A percentile compares a stretch with the other conserved stretches of the same genome.
phyloP scores from a whole-genome alignment of 345 rosid genomes.

The Abelmoschus esculentus region DNA sequence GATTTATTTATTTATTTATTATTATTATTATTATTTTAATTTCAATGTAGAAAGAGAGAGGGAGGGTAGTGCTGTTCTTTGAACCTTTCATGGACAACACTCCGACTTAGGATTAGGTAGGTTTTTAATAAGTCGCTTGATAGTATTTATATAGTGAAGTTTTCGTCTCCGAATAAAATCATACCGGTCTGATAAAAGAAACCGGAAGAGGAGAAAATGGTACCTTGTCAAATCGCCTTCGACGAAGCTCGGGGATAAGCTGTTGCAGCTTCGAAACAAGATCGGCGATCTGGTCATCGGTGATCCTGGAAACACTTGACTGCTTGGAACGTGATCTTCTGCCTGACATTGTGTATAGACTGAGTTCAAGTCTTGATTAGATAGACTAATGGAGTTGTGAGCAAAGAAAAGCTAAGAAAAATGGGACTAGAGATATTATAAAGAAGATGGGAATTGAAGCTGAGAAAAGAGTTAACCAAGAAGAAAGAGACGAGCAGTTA shows the following conservation, averaged over 20 bases:
- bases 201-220: neutral
- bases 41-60: neutral
- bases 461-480: constrained; percentile 13
- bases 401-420: neutral
- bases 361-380: neutral
- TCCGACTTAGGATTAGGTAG: no score
- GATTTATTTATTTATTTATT: neutral
- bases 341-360: constrained; percentile 50
- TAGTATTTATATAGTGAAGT: no score
- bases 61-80: no score
- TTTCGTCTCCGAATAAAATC: no score
- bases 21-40: neutral
- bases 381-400: constrained; percentile 3
- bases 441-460: no score
- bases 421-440: neutral
- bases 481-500: constrained; percentile 2
- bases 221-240: constrained; percentile 73
- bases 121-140: no score
- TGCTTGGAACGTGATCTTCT: constrained; percentile 80
- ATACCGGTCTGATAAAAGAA: no score
- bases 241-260: constrained; percentile 75
- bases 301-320: constrained; percentile 50
- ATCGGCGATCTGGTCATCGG: constrained; percentile 75
- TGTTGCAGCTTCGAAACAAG: constrained; percentile 77
- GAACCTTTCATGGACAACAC: no score